phyloP scores from a whole-genome alignment of 139 green algal genomes.

The Volvox reticuliferus region DNA sequence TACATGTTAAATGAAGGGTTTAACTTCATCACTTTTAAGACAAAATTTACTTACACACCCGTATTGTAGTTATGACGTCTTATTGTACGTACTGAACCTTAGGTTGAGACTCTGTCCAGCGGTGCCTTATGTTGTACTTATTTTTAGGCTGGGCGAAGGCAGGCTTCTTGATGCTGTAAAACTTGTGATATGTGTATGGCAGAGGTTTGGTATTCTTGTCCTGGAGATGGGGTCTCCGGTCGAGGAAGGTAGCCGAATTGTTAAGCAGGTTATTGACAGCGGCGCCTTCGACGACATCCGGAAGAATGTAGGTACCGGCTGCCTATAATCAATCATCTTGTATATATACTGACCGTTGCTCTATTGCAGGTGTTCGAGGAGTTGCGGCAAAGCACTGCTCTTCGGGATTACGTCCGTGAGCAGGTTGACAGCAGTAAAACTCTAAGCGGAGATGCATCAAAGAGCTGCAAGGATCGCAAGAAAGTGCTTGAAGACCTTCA shows the following conservation, averaged over 20 bases:
- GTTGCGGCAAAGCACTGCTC: background rate
- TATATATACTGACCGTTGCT: too few relatives aligned
- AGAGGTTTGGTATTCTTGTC: background rate
- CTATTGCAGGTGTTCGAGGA: constrained; percentile 33
- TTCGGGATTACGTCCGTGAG: constrained; percentile 23
- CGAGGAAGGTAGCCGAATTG: background rate
- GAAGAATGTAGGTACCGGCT: background rate
- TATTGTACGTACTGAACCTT: too few relatives aligned
- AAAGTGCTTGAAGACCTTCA: constrained; percentile 26
- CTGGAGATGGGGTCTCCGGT: constrained; percentile 10
- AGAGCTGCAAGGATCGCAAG: background rate
- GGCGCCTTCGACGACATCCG: constrained; percentile 27
- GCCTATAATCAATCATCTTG: too few relatives aligned
- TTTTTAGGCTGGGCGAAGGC: too few relatives aligned
- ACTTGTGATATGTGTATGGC: background rate
- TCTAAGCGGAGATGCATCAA: background rate
- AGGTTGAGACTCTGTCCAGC: too few relatives aligned
- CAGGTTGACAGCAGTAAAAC: constrained; percentile 19
- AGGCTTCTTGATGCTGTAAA: too few relatives aligned
- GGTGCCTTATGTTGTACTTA: too few relatives aligned
- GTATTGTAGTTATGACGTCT: too few relatives aligned
- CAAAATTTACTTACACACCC: too few relatives aligned
- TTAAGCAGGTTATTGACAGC: constrained; percentile 25
- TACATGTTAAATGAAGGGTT: too few relatives aligned
- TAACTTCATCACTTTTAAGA: too few relatives aligned